Evolutionary conservation across 176 grass and related monocot species (phyloP), one percentile per base, ranked within the genome.

Genomic region (Luzula sylvatica): DNA sequence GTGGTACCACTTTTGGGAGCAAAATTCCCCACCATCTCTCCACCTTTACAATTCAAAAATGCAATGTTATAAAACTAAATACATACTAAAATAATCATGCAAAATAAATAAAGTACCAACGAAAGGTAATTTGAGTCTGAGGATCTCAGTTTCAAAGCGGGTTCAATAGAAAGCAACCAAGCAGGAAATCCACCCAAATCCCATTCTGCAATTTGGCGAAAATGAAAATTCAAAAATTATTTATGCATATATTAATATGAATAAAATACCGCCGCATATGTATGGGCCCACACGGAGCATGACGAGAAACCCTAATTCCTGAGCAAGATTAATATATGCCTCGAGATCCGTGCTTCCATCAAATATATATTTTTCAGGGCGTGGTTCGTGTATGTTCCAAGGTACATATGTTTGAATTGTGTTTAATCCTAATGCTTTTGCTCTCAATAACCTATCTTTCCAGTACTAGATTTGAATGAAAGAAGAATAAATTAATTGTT

Each of bases 391-490:
- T 56, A 89, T 65, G 72, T 89, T 89, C 90, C 90, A 96, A 58
- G 84, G 90, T 70, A 96, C 71, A 56, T 86, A 96, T 23, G 90
- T 96, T 69, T 96, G 90, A 20, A 96, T 89, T 38, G 84, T 76
- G 63, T 89, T 89, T 68, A 96, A 78, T 9, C 90, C 90, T 21
- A 89, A 69, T 56, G 84, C 84, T 55, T 89, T 89, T 27, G 90
- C 81, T 67, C 84, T 84, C 69, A 89, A 65, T 44, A 96, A 74
- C 50, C 90, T 75, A 53, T 96, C 90, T 73, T 73, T 78, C 90
- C 90, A 86, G 40, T 96, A 89, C 84, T 89, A 77, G 57, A 78
- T 12, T 21, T 22, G 53, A 7, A 66, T 27, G 69, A 42, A 48
- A 29, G 7, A 52, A 56, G 22, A 15, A 50, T 61, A 11, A 64